phyloP scores from a whole-genome alignment of 495 filamentous ascomycete species.

The Aspergillus kassunensis region DNA sequence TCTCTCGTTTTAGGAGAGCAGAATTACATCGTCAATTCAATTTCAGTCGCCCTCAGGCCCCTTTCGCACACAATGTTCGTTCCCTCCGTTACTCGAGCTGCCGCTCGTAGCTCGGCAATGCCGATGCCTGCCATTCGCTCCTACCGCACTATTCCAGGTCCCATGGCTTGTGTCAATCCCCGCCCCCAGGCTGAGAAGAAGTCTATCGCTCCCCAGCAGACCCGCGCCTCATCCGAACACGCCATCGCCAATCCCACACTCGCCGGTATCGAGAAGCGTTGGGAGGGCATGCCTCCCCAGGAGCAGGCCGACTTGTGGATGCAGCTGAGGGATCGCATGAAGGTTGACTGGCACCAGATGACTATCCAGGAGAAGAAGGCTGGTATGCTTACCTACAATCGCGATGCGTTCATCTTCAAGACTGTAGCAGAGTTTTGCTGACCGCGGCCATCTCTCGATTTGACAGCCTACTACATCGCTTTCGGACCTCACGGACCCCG shows the following conservation, averaged over 20 bases:
- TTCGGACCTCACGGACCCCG: slow-evolving; percentile 95
- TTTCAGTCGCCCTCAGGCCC: slow-evolving; percentile 28
- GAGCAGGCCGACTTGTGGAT: slow-evolving; percentile 99
- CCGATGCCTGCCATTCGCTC: slow-evolving; percentile 35
- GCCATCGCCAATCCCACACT: slow-evolving; percentile 97
- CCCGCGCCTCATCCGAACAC: slow-evolving; percentile 66
- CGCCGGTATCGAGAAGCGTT: slow-evolving; percentile 97
- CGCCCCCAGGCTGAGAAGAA: slow-evolving; percentile 26
- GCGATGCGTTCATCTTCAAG: background rate
- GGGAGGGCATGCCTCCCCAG: slow-evolving; percentile 93
- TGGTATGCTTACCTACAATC: slow-evolving; percentile 58
- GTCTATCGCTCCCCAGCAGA: slow-evolving; percentile 46
- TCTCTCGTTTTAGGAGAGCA: slow-evolving; percentile 21
- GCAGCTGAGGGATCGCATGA: slow-evolving; percentile 95
- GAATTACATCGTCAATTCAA: slow-evolving; percentile 28
- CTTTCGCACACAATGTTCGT: slow-evolving; percentile 46
- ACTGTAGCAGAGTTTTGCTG: slow-evolving; percentile 20
- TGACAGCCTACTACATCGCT: slow-evolving; percentile 93
- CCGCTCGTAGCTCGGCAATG: slow-evolving; percentile 42
- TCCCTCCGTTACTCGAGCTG: slow-evolving; percentile 44
- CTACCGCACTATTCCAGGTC: slow-evolving; percentile 25
- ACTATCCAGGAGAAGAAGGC: slow-evolving; percentile 97
- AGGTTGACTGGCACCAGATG: slow-evolving; percentile 91
- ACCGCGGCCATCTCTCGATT: slow-evolving; percentile 9
- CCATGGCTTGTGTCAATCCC: slow-evolving; percentile 37